Evolutionary conservation across 2,329 filamentous ascomycete genomes (phyloP).

Genomic region (Penicillium sp.): DNA sequence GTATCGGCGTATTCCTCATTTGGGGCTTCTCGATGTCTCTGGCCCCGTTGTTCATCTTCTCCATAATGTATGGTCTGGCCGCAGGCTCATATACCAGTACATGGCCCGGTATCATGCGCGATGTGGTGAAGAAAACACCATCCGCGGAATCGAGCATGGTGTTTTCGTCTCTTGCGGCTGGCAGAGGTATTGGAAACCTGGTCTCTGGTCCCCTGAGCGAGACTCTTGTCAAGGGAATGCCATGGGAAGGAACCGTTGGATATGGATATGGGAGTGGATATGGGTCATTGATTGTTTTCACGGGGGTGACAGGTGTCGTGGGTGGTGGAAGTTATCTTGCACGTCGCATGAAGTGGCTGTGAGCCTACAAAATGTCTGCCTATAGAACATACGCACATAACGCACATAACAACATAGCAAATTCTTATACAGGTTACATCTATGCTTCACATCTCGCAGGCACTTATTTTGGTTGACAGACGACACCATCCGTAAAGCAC

Average conservation of each 20-base stretch:
- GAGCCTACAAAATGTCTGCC: not conserved
- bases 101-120: constrained; percentile 49
- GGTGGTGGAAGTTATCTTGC: constrained; percentile 13
- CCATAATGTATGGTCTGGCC: constrained; percentile 50
- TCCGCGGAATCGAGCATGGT: constrained; percentile 51
- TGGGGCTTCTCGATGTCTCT: constrained; percentile 52
- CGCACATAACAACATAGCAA: too few relatives aligned
- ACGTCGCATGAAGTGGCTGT: constrained; percentile 1
- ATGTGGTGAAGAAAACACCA: constrained; percentile 40
- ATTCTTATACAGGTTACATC: too few relatives aligned
- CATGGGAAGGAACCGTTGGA: constrained; percentile 20
- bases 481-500: too few relatives aligned
- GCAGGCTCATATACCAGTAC: constrained; percentile 46
- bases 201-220: constrained; percentile 55
- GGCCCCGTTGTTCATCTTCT: constrained; percentile 44
- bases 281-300: constrained; percentile 32
- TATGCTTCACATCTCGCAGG: too few relatives aligned
- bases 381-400: too few relatives aligned
- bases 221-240: constrained; percentile 27
- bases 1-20: constrained; percentile 45
- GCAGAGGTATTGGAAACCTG: constrained; percentile 54
- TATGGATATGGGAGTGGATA: constrained; percentile 31
- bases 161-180: constrained; percentile 51
- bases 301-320: constrained; percentile 24
- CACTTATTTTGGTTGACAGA: too few relatives aligned